Evolutionary conservation across 768 basidiomycete genomes (phyloP).

Genomic region (Tulasnella sp.): DNA sequence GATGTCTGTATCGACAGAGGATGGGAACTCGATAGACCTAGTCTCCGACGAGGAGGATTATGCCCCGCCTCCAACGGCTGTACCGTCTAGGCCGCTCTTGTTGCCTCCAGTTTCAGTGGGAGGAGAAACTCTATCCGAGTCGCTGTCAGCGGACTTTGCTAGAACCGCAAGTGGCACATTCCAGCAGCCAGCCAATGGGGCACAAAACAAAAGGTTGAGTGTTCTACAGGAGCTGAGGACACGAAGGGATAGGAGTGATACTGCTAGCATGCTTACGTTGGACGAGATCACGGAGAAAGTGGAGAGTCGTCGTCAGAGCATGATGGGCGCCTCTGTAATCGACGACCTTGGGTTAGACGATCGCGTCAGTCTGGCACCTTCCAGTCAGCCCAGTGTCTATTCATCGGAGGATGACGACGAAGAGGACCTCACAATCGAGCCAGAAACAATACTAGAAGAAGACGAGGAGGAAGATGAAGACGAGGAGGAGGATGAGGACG

Average conservation of each 20-base stretch:
- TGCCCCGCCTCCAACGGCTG: slow-evolving; percentile 17
- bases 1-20: slow-evolving; percentile 65
- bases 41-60: slow-evolving; percentile 33
- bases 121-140: slow-evolving; percentile 69
- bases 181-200: slow-evolving; percentile 19
- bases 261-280: slow-evolving; percentile 85
- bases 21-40: slow-evolving; percentile 56
- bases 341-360: slow-evolving; percentile 29
- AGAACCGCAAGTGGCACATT: slow-evolving; percentile 31
- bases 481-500: slow-evolving; percentile 35
- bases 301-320: slow-evolving; percentile 48
- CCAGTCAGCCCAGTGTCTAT: too few relatives aligned
- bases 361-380: too few relatives aligned
- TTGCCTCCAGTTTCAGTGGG: slow-evolving; percentile 72
- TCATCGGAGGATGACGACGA: slow-evolving; percentile 24
- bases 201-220: slow-evolving; percentile 51
- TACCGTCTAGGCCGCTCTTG: slow-evolving; percentile 42
- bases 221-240: slow-evolving; percentile 72
- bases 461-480: slow-evolving; percentile 41
- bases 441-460: slow-evolving; percentile 37
- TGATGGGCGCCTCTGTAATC: slow-evolving; percentile 21
- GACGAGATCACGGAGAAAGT: slow-evolving; percentile 98
- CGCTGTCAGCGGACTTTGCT: slow-evolving; percentile 33
- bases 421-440: slow-evolving; percentile 30
- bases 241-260: slow-evolving; percentile 76